Evolutionary conservation across 805 yeast species (phyloP).

Genomic region (Vanderwaltozyma yarrowii): DNA sequence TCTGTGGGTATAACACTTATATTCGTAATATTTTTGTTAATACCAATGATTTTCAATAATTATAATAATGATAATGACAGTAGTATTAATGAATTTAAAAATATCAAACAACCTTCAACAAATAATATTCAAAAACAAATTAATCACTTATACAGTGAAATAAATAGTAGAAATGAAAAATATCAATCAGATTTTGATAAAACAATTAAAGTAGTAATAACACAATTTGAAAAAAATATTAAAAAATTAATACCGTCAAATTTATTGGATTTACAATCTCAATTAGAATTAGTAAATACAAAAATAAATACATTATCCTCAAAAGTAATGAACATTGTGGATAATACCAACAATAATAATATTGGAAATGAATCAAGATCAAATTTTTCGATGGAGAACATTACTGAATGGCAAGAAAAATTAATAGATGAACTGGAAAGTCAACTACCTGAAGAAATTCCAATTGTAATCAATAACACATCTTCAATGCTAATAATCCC

Average conservation of each 20-base stretch:
- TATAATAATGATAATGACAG: not conserved
- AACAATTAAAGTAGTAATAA: constrained; percentile 20
- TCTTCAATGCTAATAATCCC: constrained; percentile 23
- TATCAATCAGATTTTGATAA: constrained; percentile 21
- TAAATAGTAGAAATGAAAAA: constrained; percentile 16
- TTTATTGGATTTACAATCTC: constrained; percentile 15
- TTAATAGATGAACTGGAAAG: constrained; percentile 13
- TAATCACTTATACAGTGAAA: constrained; percentile 21
- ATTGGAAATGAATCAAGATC: not conserved
- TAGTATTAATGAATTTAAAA: not conserved
- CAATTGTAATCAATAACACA: constrained; percentile 20
- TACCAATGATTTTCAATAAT: not conserved
- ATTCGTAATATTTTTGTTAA: not conserved
- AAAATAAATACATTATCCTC: constrained; percentile 12
- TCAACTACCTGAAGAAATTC: constrained; percentile 23
- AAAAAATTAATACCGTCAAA: constrained; percentile 22
- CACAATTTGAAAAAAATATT: constrained; percentile 26
- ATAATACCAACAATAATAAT: not conserved
- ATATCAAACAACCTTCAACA: constrained; percentile 12
- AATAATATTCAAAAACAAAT: constrained; percentile 18
- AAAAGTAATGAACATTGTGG: constrained; percentile 4
- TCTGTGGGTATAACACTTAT: not conserved
- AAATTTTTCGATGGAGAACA: constrained; percentile 11
- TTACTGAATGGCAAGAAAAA: constrained; percentile 16
- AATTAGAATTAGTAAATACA: constrained; percentile 14